A percentile compares a stretch with the other conserved stretches of the same genome.
These are phyloP conservation scores for Monilinia vaccinii-corymbosi DNA, from an alignment of 2,329 filamentous ascomycete species.

Conservation along the genomic window DNA sequence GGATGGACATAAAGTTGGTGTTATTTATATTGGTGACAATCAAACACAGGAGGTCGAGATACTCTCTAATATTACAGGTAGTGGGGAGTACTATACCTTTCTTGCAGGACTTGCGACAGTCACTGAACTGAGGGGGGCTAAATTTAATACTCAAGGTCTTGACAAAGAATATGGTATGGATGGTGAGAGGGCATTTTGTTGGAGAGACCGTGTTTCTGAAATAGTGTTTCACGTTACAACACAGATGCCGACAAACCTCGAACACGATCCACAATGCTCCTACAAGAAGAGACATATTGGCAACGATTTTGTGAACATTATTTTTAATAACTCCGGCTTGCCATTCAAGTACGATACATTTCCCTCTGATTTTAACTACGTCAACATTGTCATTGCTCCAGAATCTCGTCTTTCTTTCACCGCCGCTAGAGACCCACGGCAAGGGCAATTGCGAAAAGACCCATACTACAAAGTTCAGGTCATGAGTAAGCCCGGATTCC, in stretches of 20 bases:
- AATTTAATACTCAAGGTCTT: constrained; percentile 87
- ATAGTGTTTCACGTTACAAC: constrained; percentile 94
- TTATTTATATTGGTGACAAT: constrained; percentile 84
- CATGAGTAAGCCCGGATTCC: constrained; percentile 80
- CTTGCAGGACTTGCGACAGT: constrained; percentile 73
- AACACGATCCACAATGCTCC: constrained; percentile 65
- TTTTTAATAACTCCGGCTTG: constrained; percentile 93
- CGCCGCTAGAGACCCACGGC: constrained; percentile 43
- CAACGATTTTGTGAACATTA: constrained; percentile 96
- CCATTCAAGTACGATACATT: constrained; percentile 88
- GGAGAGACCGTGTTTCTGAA: constrained; percentile 90
- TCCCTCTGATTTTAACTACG: constrained; percentile 89
- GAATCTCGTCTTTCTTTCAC: constrained; percentile 72
- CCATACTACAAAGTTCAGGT: constrained; percentile 83
- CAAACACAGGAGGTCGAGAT: constrained; percentile 80
- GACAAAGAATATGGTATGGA: constrained; percentile 71
- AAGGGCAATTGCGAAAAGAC: constrained; percentile 31
- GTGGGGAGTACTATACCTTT: constrained; percentile 80
- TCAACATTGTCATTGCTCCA: constrained; percentile 92
- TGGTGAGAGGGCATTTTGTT: constrained; percentile 82
- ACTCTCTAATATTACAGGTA: constrained; percentile 76
- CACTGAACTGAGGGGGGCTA: constrained; percentile 70
- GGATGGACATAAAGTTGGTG: constrained; percentile 90
- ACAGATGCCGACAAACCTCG: constrained; percentile 87
- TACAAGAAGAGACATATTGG: constrained; percentile 93